Evolutionary conservation across 2,329 filamentous ascomycete species (phyloP), one percentile per base, ranked within the genome.

Genomic region (Monilinia vaccinii-corymbosi): DNA sequence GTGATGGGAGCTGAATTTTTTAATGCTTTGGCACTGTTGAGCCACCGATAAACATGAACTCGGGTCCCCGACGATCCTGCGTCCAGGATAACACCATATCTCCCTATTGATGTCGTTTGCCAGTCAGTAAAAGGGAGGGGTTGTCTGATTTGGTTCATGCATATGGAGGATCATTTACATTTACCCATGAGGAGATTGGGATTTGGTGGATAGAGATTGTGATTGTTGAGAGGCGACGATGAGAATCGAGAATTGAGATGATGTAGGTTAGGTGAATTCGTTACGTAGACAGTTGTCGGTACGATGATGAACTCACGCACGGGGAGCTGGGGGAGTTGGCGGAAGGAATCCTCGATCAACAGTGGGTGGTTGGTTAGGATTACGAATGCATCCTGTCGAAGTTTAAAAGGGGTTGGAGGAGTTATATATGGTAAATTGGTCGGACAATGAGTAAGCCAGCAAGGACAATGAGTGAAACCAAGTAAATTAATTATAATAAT

Each of bases 1-100:
- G 88, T 80, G 45, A 83, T 75, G 23, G 76, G 70, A 48, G 80
- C 77, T 40, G 83, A 86, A 59, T 85, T 76, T 63, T 84, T 79
- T 69, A 83, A 78, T 65, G 88, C 87, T 66, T 80, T 80, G 44
- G 83, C 78, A 65, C 86, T 85, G 71, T 95, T 88, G 70, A 92
- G 83, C 94, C 94, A 99, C 75, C 86, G 84, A 76, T 99, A 99
- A 61, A 99, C 84, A 74, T 99, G 91, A 64, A 96, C 81, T 72
- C 94, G 88, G 70, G 93, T 97, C 73, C 94, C 93, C 74, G 94
- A 97, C 74, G 94, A 97, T 68, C 94, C 94, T 73, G 94, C 94
- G 81, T 99, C 94, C 71, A 99, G 83, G 72, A 99, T 92, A 69
- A 97, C 89, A 72, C 92, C 94, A 80, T 95, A 97, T 77, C 83